Evolutionary conservation across 148 eudicot genomes (phyloP), one percentile per base, ranked within the genome.

Genomic region (Persicaria maculosa): DNA sequence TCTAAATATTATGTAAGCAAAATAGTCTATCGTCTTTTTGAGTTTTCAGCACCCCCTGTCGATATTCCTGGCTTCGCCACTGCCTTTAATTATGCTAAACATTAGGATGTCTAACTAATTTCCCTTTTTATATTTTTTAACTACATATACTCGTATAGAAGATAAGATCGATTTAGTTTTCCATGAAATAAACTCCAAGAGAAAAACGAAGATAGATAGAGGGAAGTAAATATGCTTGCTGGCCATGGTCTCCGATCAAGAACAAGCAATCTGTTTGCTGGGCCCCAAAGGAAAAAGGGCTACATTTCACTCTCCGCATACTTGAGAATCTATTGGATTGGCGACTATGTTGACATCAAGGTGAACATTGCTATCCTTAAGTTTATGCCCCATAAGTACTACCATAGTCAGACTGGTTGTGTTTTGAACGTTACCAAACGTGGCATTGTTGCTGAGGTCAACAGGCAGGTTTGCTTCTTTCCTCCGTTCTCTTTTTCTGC

Each of bases 311-410:
- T 80, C 3, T 48, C 77, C 3, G 79, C 81, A 0, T 84, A 82
- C 85, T 73, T 81, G 3, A 59, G 83, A 1, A 84, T 82, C 5
- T 81, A 74, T 50, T 79, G 75, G 25, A 75, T 82, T 44, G 85
- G 84, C 3, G 81, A 84, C 50, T 84, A 84, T 58, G 85, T 80
- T 9, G 87, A 84, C 65, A 69, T 82, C 81, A 84, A 79, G 79
- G 85, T 84, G 47, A 84, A 84, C 65, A 81, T 79, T 10, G 84
- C 87, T 45, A 45, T 84, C 64, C 87, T 82, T 72, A 82, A 82
- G 80, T 83, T 85, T 75, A 82, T 84, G 85, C 87, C 79, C 10
- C 85, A 82, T 59, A 84, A 82, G 74, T 82, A 79, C 76, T 84
- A 84, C 78, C 83, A 82, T 84, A 81, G 85, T 58, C 80, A 83